Base-by-base conservation (phyloP, 441 rosid species). In the Viola pubescens region DNA sequence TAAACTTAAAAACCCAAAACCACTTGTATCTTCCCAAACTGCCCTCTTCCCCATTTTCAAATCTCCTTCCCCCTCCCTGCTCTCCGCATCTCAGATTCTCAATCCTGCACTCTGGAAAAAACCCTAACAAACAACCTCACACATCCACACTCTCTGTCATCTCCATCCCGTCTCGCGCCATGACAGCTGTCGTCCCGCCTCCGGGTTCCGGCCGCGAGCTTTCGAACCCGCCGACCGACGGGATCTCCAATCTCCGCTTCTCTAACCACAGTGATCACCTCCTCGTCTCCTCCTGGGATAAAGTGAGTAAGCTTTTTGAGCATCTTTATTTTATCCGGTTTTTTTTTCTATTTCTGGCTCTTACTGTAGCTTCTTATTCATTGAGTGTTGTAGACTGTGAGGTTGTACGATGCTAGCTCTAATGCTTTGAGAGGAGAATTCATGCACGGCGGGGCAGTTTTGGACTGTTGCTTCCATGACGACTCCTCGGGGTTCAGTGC, bases 241-340 rank as follows among this genome's bases (percentile, higher is more conserved):
- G 97, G 61, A 89, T 92, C 76, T 87, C 98, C 7, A 92, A 89
- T 81, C 86, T 92, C 53, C 90, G 95, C 13, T 92, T 87, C 77
- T 92, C 98, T 49, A 89, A 92, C 66, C 92, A 83, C 72, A 89
- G 95, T 74, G 97, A 92, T 60, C 88, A 84, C 79, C 87, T 92
- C 44, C 98, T 92, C 71, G 97, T 92, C 59, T 92, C 98, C 59
- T 92, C 98, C 0, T 94, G 97, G 97, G 98, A 94, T 77, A 89
- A 88, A 97, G 98, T 87, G 70, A 62, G 1, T 87, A 70, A 62
- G 1, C 37, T n/a, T 58, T 19, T 37, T 62, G 4, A 9, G 4
- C 49, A 12, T 6, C 5, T 7, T 45, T 7, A 11, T 0, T 39
- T 4, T 19, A 0, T 2, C n/a, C 52, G n/a, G n/a, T n/a, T 37